Evolutionary conservation across 352 stramenopile genomes (phyloP), one percentile per base, ranked within the genome.

Genomic region (Pythium sp.): DNA sequence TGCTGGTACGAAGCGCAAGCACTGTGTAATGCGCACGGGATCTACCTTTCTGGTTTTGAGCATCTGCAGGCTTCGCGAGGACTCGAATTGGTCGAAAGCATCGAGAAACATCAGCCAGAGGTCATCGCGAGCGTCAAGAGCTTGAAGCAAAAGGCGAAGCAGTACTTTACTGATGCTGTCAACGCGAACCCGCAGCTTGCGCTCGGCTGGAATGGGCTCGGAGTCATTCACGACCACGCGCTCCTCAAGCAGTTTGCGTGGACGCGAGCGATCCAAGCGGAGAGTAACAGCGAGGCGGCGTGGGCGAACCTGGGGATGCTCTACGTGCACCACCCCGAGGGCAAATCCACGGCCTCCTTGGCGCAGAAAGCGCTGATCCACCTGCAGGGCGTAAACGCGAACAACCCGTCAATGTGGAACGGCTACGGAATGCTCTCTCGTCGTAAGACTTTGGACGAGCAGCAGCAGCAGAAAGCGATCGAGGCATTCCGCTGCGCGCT

Each of bases 281-380:
- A 76, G 5, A 79, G 61, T 47, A 92, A 79, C 51, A 75, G 69
- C 14, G 86, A 95, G 26, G 80, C 78, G 2, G 83, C 89, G 24
- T 96, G 89, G 87, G 83, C 89, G 15, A 96, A 96, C 69, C 55
- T 96, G 1, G 89, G 87, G 26, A 91, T 95, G 83, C 76, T 96
- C 22, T 96, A 95, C 61, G 72, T 92, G 20, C 70, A 63, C 2
- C 75, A 90, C 3, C 71, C 67, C 36, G 72, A 84, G 62, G 49
- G 62, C 1, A 68, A 77, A 34, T 47, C 73, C 36, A 57, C 72
- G 38, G 64, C 77, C 8, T 73, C 77, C 14, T 61, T 94, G 49
- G 86, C 89, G 9, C 87, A 90, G 58, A 86, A 90, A 28, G 84
- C 85, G 15, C 89, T 96, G 41, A 72, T 95, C n/a, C 84, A 93